Percentiles rank a stretch among this genome's conserved stretches.
Conservation (phyloP, 371 early-diverging fungal genomes). For the Rhizomucor miehei region DNA sequence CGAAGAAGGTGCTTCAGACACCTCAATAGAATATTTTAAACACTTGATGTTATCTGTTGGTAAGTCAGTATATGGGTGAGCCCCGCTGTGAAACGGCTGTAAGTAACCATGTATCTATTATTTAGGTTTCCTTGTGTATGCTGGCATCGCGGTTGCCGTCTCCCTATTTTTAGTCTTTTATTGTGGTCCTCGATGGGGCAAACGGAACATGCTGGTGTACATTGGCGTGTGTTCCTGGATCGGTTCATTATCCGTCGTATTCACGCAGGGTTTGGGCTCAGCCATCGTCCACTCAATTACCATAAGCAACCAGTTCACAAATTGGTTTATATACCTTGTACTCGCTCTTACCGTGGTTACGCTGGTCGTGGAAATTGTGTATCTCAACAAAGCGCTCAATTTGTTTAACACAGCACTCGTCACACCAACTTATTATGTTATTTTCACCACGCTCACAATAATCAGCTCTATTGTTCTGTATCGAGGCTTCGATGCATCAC, state of each 20-base stretch:
- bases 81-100: neutral
- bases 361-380: constrained; percentile 87
- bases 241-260: constrained; percentile 92
- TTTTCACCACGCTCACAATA: constrained; percentile 92
- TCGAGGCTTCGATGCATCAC: constrained; percentile 80
- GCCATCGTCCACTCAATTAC: constrained; percentile 87
- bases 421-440: constrained; percentile 92
- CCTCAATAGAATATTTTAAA: constrained; percentile 81
- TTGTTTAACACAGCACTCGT: constrained; percentile 90
- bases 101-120: neutral
- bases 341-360: constrained; percentile 71
- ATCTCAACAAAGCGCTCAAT: constrained; percentile 95
- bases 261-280: constrained; percentile 88
- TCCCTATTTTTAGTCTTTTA: constrained; percentile 70
- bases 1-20: constrained; percentile 72
- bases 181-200: constrained; percentile 84
- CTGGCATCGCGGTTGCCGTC: constrained; percentile 55
- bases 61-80: constrained; percentile 15
- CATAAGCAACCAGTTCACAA: constrained; percentile 82
- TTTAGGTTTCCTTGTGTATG: constrained; percentile 80
- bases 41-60: constrained; percentile 71
- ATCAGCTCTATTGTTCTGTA: constrained; percentile 85
- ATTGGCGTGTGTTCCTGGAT: constrained; percentile 85
- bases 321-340: constrained; percentile 86
- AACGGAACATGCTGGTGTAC: constrained; percentile 82